These are phyloP conservation scores for Colletotrichum plurivorum DNA, from an alignment of 2,329 filamentous ascomycete species.

Conservation along the genomic window DNA sequence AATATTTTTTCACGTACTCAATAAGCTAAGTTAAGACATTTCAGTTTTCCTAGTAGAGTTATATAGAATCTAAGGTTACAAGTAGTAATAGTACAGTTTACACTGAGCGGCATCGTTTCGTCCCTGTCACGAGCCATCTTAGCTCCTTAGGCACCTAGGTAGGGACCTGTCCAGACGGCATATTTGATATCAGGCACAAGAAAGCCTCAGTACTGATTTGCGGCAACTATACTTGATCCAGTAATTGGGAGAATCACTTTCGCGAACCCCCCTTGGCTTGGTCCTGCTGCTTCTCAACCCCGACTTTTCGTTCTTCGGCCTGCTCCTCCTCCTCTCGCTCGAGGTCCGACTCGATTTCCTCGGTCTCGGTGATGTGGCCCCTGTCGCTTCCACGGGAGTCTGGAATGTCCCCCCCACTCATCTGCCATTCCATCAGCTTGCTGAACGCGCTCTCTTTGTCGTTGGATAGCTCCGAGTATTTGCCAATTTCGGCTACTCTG, in stretches of 20 bases:
- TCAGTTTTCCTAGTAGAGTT: too few species aligned
- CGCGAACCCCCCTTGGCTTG: constrained; percentile 30
- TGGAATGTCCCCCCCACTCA: constrained; percentile 83
- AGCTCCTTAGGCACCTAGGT: too few species aligned
- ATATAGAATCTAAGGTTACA: too few species aligned
- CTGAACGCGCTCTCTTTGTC: constrained; percentile 88
- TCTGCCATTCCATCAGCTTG: constrained; percentile 98
- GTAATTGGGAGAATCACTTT: constrained; percentile 3
- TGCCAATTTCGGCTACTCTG: constrained; percentile 90
- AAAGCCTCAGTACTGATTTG: background rate
- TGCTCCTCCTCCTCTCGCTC: constrained; percentile 55
- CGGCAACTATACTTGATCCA: too few species aligned
- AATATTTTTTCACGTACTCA: too few species aligned
- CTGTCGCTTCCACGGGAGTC: constrained; percentile 49
- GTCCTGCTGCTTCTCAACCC: constrained; percentile 27
- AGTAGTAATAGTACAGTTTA: too few species aligned
- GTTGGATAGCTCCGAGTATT: constrained; percentile 81
- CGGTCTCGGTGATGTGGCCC: constrained; percentile 63
- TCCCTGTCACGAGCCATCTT: too few species aligned
- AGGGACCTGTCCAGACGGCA: background rate
- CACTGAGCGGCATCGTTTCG: background rate
- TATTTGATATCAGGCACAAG: constrained; percentile 23
- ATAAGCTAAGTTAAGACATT: too few species aligned
- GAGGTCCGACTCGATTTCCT: constrained; percentile 66
- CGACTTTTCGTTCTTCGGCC: constrained; percentile 41